Percentiles rank a stretch among this genome's conserved stretches.
Evolutionary conservation across 2,329 filamentous ascomycete species (phyloP).

Genomic region (Pseudocercospora cruenta): DNA sequence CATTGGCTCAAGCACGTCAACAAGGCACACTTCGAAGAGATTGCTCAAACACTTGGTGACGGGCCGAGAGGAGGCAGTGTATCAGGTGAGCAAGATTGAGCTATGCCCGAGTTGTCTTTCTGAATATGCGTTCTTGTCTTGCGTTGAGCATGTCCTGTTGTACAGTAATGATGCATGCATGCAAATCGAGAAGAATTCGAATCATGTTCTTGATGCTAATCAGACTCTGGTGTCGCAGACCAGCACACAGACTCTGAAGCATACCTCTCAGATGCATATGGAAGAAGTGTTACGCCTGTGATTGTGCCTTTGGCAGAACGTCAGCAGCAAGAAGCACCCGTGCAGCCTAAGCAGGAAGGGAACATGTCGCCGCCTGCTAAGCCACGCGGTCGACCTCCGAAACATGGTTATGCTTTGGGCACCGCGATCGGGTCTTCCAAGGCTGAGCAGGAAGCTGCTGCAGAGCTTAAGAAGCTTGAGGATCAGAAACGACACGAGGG

Average conservation of each 20-base stretch:
- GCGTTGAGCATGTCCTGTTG: conserved; percentile 6
- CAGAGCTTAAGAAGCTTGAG: conserved; percentile 54
- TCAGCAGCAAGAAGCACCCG: conserved; percentile 9
- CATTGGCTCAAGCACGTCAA: conserved; percentile 58
- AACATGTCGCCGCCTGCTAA: conserved; percentile 13
- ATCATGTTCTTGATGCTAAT: conserved; percentile 4
- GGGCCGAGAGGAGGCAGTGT: conserved; percentile 56
- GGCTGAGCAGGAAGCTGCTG: conserved; percentile 46
- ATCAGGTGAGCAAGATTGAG: conserved; percentile 55
- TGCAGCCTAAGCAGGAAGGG: conserved; percentile 2
- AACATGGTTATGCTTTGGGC: conserved; percentile 5
- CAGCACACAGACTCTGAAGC: conserved; percentile 44
- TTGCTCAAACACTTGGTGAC: conserved; percentile 64
- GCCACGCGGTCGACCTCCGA: conserved; percentile 14
- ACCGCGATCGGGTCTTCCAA: conserved; percentile 32
- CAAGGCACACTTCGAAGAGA: conserved; percentile 53
- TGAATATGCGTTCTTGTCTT: background rate
- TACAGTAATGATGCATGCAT: conserved; percentile 2
- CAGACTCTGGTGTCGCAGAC: conserved; percentile 32
- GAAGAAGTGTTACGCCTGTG: conserved; percentile 52
- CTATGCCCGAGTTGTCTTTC: background rate
- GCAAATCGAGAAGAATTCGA: background rate
- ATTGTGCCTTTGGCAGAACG: conserved; percentile 27
- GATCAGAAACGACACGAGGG: conserved; percentile 57
- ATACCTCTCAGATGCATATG: conserved; percentile 53